phyloP scores from a whole-genome alignment of 306 rosid species.

The Elaeagnus macrophylla region DNA sequence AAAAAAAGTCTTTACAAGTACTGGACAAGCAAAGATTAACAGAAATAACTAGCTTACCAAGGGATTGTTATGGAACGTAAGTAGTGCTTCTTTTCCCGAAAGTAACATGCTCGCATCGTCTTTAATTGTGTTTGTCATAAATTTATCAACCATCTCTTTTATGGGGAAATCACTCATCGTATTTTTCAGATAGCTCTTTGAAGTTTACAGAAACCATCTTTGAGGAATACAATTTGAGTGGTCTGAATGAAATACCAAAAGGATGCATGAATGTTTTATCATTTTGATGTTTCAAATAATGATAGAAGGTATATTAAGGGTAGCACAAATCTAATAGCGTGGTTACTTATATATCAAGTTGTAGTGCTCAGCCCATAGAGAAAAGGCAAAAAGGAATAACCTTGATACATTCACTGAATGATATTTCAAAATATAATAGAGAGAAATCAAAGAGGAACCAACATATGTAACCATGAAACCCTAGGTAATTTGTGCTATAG shows the following conservation, averaged over 20 bases:
- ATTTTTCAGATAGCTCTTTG: constrained; percentile 32
- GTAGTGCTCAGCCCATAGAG: not conserved
- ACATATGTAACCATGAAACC: too few species aligned
- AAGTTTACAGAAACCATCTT: constrained; percentile 61
- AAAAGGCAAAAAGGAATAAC: too few species aligned
- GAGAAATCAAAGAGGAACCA: too few species aligned
- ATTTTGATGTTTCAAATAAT: not conserved
- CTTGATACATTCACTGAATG: too few species aligned
- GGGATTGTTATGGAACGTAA: constrained; percentile 45
- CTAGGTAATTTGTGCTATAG: too few species aligned
- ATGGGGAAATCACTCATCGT: constrained; percentile 37
- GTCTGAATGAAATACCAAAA: not conserved
- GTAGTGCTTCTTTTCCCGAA: constrained; percentile 38
- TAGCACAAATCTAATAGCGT: not conserved
- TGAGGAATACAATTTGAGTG: not conserved
- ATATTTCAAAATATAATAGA: too few species aligned
- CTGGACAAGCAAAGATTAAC: not conserved
- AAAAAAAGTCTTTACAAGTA: constrained; percentile 8
- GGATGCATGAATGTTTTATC: not conserved
- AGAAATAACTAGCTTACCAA: constrained; percentile 27
- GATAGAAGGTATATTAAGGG: not conserved
- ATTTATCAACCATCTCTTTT: constrained; percentile 53
- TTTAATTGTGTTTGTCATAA: constrained; percentile 52
- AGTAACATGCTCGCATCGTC: constrained; percentile 54
- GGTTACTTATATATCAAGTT: not conserved